Conservation (phyloP, 2,329 filamentous ascomycete species). For the Bipolaris gigantea region DNA sequence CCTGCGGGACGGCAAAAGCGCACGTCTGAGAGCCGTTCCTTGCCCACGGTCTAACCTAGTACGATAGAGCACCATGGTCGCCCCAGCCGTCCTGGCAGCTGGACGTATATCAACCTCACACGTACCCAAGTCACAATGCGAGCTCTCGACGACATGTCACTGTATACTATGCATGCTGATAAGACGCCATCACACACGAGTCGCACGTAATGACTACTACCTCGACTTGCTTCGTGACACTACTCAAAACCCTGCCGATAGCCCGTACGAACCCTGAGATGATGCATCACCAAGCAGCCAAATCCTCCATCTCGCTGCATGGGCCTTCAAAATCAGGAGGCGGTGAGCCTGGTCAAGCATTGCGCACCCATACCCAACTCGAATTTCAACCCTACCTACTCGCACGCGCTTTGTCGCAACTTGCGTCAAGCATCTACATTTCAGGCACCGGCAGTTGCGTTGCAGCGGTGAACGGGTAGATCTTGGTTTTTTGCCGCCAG, state of each 20-base stretch:
- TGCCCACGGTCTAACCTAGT: conserved; percentile 9
- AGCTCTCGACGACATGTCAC: conserved; percentile 29
- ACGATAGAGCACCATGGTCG: conserved; percentile 24
- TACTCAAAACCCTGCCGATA: conserved; percentile 16
- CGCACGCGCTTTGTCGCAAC: neutral
- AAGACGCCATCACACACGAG: conserved; percentile 31
- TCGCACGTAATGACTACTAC: conserved; percentile 24
- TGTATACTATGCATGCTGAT: conserved; percentile 37
- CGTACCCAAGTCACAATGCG: conserved; percentile 8
- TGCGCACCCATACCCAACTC: neutral
- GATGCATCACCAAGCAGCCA: conserved; percentile 16
- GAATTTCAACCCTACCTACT: neutral
- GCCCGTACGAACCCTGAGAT: conserved; percentile 5
- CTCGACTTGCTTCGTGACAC: conserved; percentile 23
- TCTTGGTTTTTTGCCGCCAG: conserved; percentile 5
- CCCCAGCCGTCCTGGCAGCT: conserved; percentile 2
- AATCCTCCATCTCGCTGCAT: conserved; percentile 15
- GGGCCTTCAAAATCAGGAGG: conserved; percentile 17
- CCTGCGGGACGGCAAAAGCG: conserved; percentile 29
- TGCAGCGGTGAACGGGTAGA: conserved; percentile 21
- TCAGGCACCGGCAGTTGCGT: conserved; percentile 7
- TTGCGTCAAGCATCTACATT: conserved; percentile 6
- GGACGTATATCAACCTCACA: conserved; percentile 13
- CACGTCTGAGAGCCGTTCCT: conserved; percentile 11
- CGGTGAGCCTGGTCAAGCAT: conserved; percentile 8